Conservation (phyloP, 2,329 filamentous ascomycete genomes). For the Lachnellula suecica region DNA sequence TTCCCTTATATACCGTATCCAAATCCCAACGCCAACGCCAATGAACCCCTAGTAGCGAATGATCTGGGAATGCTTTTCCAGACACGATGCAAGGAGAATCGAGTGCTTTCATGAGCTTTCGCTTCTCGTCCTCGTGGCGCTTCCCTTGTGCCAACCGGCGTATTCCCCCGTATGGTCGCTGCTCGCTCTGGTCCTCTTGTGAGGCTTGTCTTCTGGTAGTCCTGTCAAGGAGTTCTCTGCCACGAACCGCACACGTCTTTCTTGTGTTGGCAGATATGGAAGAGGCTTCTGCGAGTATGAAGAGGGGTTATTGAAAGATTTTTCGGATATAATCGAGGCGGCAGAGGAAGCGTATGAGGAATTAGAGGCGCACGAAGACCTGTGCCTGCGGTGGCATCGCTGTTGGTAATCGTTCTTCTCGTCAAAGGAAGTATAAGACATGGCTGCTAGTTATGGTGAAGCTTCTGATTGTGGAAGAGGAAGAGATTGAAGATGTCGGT, state of each 20-base stretch:
- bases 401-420: conserved; percentile 13
- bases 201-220: background rate
- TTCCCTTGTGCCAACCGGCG: conserved; percentile 8
- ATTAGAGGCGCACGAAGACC: conserved; percentile 2
- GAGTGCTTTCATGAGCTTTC: background rate
- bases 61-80: background rate
- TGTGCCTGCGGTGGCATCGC: conserved; percentile 1
- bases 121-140: background rate
- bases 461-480: background rate
- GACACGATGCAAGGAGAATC: background rate
- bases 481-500: background rate
- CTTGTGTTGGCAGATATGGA: conserved; percentile 6
- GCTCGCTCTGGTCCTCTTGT: background rate
- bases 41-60: background rate
- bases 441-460: background rate
- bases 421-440: conserved; percentile 7
- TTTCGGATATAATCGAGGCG: conserved; percentile 5
- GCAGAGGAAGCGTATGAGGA: conserved; percentile 4
- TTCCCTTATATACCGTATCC: background rate
- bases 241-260: conserved; percentile 11
- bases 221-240: conserved; percentile 15
- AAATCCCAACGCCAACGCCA: background rate
- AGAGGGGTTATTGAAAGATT: conserved; percentile 5
- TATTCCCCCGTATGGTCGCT: conserved; percentile 2
- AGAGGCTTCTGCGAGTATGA: conserved; percentile 12